Evolutionary conservation across 768 basidiomycete species (phyloP).

Genomic region (Lentinula lateritia): DNA sequence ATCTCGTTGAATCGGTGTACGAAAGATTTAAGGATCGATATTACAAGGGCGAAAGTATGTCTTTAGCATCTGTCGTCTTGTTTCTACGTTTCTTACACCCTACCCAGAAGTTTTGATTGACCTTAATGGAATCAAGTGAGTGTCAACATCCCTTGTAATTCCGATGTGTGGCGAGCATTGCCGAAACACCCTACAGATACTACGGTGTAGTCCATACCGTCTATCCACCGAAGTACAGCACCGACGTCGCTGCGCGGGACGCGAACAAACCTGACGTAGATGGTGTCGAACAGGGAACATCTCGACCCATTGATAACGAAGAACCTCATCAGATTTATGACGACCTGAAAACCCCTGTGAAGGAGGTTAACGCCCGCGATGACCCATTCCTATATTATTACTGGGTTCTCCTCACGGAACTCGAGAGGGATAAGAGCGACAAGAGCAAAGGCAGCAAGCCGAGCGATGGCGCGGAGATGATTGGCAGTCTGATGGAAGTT

Average conservation of each 20-base stretch:
- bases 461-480: constrained; percentile 53
- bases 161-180: not conserved
- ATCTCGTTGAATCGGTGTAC: constrained; percentile 89
- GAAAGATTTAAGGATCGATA: constrained; percentile 97
- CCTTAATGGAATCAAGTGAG: constrained; percentile 79
- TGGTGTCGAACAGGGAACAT: constrained; percentile 11
- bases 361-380: constrained; percentile 68
- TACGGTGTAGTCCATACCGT: constrained; percentile 78
- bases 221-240: constrained; percentile 55
- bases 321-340: constrained; percentile 67
- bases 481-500: constrained; percentile 80
- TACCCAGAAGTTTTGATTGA: constrained; percentile 80
- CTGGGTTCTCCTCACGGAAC: constrained; percentile 79
- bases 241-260: constrained; percentile 41
- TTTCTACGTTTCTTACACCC: not conserved
- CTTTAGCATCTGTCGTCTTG: not conserved
- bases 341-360: constrained; percentile 69
- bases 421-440: constrained; percentile 64
- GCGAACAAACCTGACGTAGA: constrained; percentile 45
- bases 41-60: constrained; percentile 86
- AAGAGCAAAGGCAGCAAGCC: constrained; percentile 55
- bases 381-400: constrained; percentile 83
- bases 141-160: constrained; percentile 6
- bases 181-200: constrained; percentile 47
- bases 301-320: constrained; percentile 37